A percentile compares a stretch with the other conserved stretches of the same genome.
These are phyloP conservation scores for Hypoxylon sp. DNA, from an alignment of 2,329 filamentous ascomycete species.

Conservation along the genomic window DNA sequence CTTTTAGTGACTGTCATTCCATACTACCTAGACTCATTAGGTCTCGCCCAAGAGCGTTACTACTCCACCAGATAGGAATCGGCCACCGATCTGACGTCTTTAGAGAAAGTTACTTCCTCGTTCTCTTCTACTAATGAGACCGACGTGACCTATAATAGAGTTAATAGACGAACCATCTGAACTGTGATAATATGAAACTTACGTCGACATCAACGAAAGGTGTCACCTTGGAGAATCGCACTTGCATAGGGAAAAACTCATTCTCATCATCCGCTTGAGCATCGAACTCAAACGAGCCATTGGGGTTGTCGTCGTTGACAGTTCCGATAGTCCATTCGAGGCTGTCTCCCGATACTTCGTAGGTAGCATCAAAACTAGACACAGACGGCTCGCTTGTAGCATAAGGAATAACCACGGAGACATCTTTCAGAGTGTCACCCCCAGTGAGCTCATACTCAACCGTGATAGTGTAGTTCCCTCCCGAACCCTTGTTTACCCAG, in stretches of 20 bases:
- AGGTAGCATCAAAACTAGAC: constrained; percentile 93
- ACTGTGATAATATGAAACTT: constrained; percentile 61
- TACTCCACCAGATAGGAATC: constrained; percentile 85
- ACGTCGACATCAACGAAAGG: constrained; percentile 96
- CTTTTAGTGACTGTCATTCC: constrained; percentile 39
- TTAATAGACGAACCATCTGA: constrained; percentile 46
- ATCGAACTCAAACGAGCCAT: constrained; percentile 95
- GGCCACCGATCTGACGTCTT: constrained; percentile 82
- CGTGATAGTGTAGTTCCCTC: constrained; percentile 88
- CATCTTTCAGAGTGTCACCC: constrained; percentile 82
- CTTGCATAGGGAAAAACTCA: constrained; percentile 98
- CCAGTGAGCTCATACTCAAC: constrained; percentile 96
- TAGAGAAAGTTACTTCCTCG: constrained; percentile 85
- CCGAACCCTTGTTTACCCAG: constrained; percentile 92
- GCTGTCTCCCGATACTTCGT: constrained; percentile 92
- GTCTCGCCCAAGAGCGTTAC: constrained; percentile 43
- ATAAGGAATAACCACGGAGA: constrained; percentile 90
- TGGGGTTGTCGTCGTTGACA: constrained; percentile 85
- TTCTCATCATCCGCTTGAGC: constrained; percentile 88
- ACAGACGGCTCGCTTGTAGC: constrained; percentile 86
- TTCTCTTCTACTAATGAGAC: constrained; percentile 81
- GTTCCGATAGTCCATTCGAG: constrained; percentile 94
- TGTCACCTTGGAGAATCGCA: constrained; percentile 86
- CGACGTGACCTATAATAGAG: constrained; percentile 69
- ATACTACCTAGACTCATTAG: constrained; percentile 28